A percentile compares a stretch with the other conserved stretches of the same genome.
phyloP scores from a whole-genome alignment of 768 basidiomycete genomes.

The Cantharellus anzutake region DNA sequence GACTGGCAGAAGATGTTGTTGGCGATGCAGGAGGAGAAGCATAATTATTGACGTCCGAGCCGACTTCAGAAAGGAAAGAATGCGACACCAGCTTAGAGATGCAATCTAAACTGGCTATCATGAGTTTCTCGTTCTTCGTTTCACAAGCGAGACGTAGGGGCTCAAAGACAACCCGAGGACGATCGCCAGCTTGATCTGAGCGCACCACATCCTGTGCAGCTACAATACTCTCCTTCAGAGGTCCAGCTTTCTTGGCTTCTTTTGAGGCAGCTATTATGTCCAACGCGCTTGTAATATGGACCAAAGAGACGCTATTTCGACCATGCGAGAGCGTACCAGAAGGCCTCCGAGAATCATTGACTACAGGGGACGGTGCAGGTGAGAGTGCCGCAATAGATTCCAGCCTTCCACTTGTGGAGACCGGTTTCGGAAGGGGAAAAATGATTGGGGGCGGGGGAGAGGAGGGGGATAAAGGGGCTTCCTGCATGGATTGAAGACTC shows the following conservation, averaged over 20 bases:
- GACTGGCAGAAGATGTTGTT: conserved; percentile 9
- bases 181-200: conserved; percentile 51
- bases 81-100: conserved; percentile 95
- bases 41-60: conserved; percentile 22
- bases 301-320: conserved; percentile 1
- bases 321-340: neutral
- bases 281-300: conserved; percentile 61
- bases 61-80: conserved; percentile 77
- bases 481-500: neutral
- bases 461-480: neutral
- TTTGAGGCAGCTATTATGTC: conserved; percentile 74
- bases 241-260: conserved; percentile 65
- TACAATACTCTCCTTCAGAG: conserved; percentile 69
- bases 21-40: conserved; percentile 71
- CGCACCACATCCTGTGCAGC: conserved; percentile 68
- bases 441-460: neutral
- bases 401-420: neutral
- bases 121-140: conserved; percentile 79
- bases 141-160: conserved; percentile 94
- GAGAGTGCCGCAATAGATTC: neutral
- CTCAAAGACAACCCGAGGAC: conserved; percentile 79
- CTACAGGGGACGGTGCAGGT: neutral
- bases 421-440: neutral
- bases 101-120: conserved; percentile 93
- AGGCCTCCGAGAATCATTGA: neutral